Evolutionary conservation across 345 rosid genomes (phyloP).

Genomic region (Diplotaxis tenuifolia): DNA sequence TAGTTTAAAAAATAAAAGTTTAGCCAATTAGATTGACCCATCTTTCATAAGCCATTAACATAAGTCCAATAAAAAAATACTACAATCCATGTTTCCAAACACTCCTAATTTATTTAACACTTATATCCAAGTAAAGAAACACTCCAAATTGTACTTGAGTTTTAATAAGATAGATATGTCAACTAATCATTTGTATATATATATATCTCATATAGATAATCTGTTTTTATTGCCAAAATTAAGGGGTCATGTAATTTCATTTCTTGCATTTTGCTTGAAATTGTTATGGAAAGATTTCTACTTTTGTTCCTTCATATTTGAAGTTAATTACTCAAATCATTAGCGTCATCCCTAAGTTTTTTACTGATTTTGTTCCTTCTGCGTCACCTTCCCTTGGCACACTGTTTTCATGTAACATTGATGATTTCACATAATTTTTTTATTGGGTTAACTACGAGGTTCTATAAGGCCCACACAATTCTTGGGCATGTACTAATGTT

Average conservation of each 20-base stretch:
- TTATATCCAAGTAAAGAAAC: too few relatives aligned
- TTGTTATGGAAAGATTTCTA: conserved; percentile 22
- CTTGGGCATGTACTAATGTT: background rate
- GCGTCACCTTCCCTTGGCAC: background rate
- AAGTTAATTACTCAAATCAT: too few relatives aligned
- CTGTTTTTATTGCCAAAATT: background rate
- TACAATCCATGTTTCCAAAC: too few relatives aligned
- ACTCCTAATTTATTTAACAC: too few relatives aligned
- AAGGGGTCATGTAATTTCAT: conserved; percentile 2
- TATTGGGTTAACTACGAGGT: background rate
- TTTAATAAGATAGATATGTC: too few relatives aligned
- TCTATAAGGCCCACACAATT: background rate
- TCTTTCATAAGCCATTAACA: too few relatives aligned
- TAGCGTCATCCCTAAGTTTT: too few relatives aligned
- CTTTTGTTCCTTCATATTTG: background rate
- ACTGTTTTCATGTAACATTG: background rate
- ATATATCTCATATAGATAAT: background rate
- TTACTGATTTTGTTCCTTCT: too few relatives aligned
- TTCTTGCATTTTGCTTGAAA: conserved; percentile 3
- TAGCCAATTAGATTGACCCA: too few relatives aligned
- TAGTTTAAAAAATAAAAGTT: too few relatives aligned
- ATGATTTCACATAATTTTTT: background rate
- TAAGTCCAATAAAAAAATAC: too few relatives aligned
- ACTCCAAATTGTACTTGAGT: too few relatives aligned
- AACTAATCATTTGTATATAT: background rate